phyloP scores from a whole-genome alignment of 2,329 filamentous ascomycete species.

The Rutstroemia sp. region DNA sequence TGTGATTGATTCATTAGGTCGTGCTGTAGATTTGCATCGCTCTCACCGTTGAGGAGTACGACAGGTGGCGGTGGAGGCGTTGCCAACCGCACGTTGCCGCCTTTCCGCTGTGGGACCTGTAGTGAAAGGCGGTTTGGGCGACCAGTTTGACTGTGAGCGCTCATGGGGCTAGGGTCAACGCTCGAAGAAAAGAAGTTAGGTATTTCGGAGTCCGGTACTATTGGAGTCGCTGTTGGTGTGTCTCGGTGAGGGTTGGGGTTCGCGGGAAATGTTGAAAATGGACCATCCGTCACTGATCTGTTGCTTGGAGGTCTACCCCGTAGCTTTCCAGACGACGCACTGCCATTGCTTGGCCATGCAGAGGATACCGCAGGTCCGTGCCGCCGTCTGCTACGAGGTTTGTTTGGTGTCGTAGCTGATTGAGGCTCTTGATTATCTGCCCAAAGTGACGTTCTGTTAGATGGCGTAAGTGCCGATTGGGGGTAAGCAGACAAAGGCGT shows the following conservation, averaged over 20 bases:
- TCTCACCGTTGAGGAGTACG: conserved; percentile 43
- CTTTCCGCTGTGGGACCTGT: conserved; percentile 54
- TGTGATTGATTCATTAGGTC: conserved; percentile 17
- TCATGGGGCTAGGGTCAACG: conserved; percentile 11
- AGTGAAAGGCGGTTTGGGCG: conserved; percentile 48
- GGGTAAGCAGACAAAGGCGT: conserved; percentile 65
- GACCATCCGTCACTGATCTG: conserved; percentile 55
- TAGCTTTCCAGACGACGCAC: conserved; percentile 59
- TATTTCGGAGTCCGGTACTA: conserved; percentile 35
- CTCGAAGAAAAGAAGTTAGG: conserved; percentile 28
- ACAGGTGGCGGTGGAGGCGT: conserved; percentile 41
- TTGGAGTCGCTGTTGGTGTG: conserved; percentile 35
- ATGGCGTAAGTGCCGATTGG: conserved; percentile 69
- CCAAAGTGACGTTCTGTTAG: conserved; percentile 36
- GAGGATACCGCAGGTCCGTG: conserved; percentile 86
- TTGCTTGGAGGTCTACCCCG: conserved; percentile 75
- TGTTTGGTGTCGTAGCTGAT: conserved; percentile 66
- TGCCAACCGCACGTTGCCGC: conserved; percentile 54
- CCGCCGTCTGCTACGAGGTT: conserved; percentile 48
- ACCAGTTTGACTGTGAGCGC: conserved; percentile 13
- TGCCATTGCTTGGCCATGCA: conserved; percentile 68
- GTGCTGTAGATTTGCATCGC: conserved; percentile 26
- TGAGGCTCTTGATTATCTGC: conserved; percentile 53
- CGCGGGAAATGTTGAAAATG: conserved; percentile 63
- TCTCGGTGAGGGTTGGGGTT: conserved; percentile 43